Evolutionary conservation across 257 asterid species (phyloP), one percentile per base, ranked within the genome.

Genomic region (Plectranthus barbatus): DNA sequence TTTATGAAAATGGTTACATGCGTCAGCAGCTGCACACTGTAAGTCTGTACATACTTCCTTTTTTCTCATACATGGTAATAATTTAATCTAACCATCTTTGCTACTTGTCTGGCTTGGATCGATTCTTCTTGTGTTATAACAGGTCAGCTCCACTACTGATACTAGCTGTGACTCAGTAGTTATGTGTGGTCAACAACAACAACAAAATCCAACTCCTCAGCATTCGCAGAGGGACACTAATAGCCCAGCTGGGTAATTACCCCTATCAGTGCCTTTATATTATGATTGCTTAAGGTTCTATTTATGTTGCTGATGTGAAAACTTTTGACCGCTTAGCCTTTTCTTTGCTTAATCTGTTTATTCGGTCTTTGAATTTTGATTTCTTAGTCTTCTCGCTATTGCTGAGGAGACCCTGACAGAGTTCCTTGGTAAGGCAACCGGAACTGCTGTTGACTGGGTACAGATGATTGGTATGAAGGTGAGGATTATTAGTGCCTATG

Each of bases 401-500:
- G 99, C 99, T 65, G 97, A 93, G 94, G 99, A 90, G 90, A 85
- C 97, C 91, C 85, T 89, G 87, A 78, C 97, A 81, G 97, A 81
- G 95, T 93, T 93, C 90, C 99, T 90, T 69, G 87, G 91, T 9
- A 93, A 93, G 95, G 99, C 99, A 74, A 93, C 99, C 50, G 97
- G 99, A 84, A 93, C 97, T 79, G 96, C 97, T 87, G 97, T 90
- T 82, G 87, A 93, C 84, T 93, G 99, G 99, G 99, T 90, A 60
- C 96, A 87, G 88, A 79, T 93, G 96, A 87, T 90, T 84, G 97
- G 99, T 94, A 90, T 93, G 99, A 93, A 93, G 99, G 99, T 90
- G 41, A 39, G n/a, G 9, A 11, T 53, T 34, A 14, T 19, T 9
- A 3, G 7, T 3, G 20, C 61, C 14, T 47, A 8, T 6, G 39